Base-by-base conservation (phyloP, 2,329 filamentous ascomycete species). In the Aspergillus piperis region DNA sequence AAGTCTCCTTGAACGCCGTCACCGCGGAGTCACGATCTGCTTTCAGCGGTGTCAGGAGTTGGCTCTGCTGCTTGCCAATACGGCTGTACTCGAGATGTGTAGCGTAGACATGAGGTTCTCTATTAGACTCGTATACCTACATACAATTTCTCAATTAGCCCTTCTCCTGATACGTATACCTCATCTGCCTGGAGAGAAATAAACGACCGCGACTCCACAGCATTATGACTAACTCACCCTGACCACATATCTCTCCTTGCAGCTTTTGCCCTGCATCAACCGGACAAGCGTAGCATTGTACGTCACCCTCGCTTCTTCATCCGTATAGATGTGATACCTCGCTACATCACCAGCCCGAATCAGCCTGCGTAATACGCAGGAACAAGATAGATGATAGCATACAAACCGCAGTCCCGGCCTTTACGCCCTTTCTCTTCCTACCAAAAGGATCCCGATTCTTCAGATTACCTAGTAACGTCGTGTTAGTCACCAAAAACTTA, bases 51-150 rank as follows among this genome's bases (percentile, higher is more conserved):
- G 72, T 70, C 8, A 79, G 66, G 10, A 75, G 69, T 10, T 78
- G 69, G 1, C 72, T 64, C 8, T 66, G 66, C 0, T 70, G 70
- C 10, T 62, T 70, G 1, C 75, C 74, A 3, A 64, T 59, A 2
- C 74, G 71, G 30, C 67, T 75, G 59, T 78, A 77, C 57, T 84
- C 84, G 50, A 81, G 82, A 7, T 84, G 84, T 49, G 86, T 84
- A 64, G 82, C 83, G 75, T 91, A 92, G 0, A 84, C 81, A 60
- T 78, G 79, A 0, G 88, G 88, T 13, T 77, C 75, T 10, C 81
- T 77, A 61, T 85, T 81, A 5, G 87, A 89, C 72, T 91, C 86
- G 77, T 86, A 90, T 54, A 93, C 80, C 88, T 92, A 63, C 30
- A 58, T 38, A 58, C 41, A 21, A 2, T 10, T 44, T 5, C 36